These are phyloP conservation scores for Curvularia lunata DNA, from an alignment of 2,329 filamentous ascomycete genomes.

Conservation along the genomic window DNA sequence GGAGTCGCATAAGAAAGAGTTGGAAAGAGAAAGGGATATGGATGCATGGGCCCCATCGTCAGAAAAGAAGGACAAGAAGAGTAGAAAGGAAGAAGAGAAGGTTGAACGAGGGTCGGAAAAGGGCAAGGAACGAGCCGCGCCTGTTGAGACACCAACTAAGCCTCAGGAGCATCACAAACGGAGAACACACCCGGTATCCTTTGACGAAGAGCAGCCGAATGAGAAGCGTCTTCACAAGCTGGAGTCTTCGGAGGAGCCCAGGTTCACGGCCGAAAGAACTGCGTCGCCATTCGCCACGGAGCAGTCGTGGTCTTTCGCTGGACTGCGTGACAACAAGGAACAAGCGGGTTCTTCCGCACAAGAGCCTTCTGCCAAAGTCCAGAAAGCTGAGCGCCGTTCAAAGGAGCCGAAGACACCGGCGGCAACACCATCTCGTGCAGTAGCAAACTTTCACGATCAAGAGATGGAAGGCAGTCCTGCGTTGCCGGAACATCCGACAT, in stretches of 20 bases:
- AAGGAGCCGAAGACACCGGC: slow-evolving; percentile 32
- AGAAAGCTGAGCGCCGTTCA: slow-evolving; percentile 28
- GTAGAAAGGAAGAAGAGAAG: slow-evolving; percentile 41
- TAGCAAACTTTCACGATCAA: slow-evolving; percentile 14
- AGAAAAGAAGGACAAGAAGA: slow-evolving; percentile 54
- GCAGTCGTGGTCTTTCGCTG: slow-evolving; percentile 24
- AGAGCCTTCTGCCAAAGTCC: neutral
- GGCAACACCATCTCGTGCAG: slow-evolving; percentile 13
- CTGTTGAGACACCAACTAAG: slow-evolving; percentile 15
- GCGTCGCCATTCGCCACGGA: slow-evolving; percentile 43
- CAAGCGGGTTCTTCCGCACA: neutral
- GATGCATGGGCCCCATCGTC: slow-evolving; percentile 43
- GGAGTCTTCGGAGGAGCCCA: slow-evolving; percentile 18
- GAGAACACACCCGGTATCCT: slow-evolving; percentile 42
- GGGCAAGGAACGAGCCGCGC: slow-evolving; percentile 10
- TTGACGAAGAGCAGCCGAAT: slow-evolving; percentile 40
- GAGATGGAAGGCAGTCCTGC: slow-evolving; percentile 34
- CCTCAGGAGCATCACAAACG: slow-evolving; percentile 40
- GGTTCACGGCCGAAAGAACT: slow-evolving; percentile 14
- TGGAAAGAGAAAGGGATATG: slow-evolving; percentile 32
- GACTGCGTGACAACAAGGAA: neutral
- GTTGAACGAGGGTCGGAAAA: slow-evolving; percentile 25
- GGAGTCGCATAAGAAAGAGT: slow-evolving; percentile 14
- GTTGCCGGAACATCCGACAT: slow-evolving; percentile 31
- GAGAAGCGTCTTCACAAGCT: slow-evolving; percentile 44